Evolutionary conservation across 2,329 filamentous ascomycete genomes (phyloP).

Genomic region (Verticillium longisporum): DNA sequence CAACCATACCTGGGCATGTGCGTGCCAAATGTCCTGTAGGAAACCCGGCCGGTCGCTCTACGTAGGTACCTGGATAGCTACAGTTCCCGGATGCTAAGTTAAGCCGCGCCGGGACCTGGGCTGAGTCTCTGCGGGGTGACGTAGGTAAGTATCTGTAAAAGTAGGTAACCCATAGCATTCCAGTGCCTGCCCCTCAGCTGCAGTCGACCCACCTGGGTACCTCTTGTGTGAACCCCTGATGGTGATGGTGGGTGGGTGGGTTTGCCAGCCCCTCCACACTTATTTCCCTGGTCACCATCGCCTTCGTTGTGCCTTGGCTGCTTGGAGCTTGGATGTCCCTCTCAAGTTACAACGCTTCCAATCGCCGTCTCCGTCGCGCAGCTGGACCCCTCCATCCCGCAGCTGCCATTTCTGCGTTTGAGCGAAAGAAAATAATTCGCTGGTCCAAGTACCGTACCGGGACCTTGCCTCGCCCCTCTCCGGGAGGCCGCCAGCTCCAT

Average conservation of each 20-base stretch:
- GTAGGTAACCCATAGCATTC: background rate
- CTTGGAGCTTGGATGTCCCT: background rate
- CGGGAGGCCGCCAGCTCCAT: background rate
- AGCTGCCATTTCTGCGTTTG: background rate
- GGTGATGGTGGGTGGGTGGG: background rate
- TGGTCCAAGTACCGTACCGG: background rate
- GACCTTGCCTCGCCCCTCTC: background rate
- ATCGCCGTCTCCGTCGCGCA: background rate
- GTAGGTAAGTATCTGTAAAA: background rate
- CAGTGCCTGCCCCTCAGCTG: background rate
- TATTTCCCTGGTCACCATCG: background rate
- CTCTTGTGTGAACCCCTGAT: no score
- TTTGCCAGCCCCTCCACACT: background rate
- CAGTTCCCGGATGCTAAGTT: background rate
- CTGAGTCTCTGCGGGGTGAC: background rate
- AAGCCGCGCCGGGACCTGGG: background rate
- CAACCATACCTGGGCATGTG: background rate
- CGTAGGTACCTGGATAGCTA: background rate
- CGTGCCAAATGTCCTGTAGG: no score
- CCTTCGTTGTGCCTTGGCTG: background rate
- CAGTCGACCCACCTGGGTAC: background rate
- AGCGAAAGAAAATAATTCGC: background rate
- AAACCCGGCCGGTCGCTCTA: background rate
- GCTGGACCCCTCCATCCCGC: background rate
- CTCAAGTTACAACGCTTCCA: background rate